Evolutionary conservation across 306 rosid species (phyloP).

Genomic region (Corylus americana): DNA sequence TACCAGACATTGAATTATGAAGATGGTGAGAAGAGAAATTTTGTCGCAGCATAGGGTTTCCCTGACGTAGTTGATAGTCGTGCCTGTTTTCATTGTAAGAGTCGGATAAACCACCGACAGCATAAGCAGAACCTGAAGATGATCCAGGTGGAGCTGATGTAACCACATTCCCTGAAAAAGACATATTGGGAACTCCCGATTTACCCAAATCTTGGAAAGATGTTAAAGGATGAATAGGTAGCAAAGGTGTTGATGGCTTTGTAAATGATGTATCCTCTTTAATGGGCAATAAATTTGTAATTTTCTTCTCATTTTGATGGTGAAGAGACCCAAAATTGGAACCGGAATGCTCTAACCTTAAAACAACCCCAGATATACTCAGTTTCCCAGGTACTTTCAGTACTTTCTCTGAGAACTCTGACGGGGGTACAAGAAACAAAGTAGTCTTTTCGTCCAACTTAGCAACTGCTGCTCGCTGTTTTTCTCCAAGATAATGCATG

Average conservation of each 20-base stretch:
- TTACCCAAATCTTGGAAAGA: slow-evolving; percentile 49
- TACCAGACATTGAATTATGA: slow-evolving; percentile 44
- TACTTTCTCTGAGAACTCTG: slow-evolving; percentile 87
- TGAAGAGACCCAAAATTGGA: slow-evolving; percentile 49
- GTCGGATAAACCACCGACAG: slow-evolving; percentile 37
- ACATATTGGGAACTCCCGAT: slow-evolving; percentile 45
- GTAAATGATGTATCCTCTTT: slow-evolving; percentile 43
- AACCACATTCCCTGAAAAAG: slow-evolving; percentile 44
- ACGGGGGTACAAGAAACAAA: slow-evolving; percentile 97
- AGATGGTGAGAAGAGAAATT: slow-evolving; percentile 56
- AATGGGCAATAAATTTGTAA: slow-evolving; percentile 37
- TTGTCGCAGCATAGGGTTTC: slow-evolving; percentile 37
- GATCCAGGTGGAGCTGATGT: slow-evolving; percentile 44
- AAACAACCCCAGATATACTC: slow-evolving; percentile 92
- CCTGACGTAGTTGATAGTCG: slow-evolving; percentile 54
- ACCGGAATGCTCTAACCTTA: slow-evolving; percentile 80
- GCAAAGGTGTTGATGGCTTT: slow-evolving; percentile 44
- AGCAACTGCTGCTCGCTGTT: slow-evolving; percentile 91
- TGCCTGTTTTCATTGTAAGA: slow-evolving; percentile 49
- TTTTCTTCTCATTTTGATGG: slow-evolving; percentile 50
- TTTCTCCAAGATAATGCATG: slow-evolving; percentile 92
- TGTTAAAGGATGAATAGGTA: slow-evolving; percentile 29
- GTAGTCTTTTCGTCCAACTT: slow-evolving; percentile 89
- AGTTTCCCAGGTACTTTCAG: slow-evolving; percentile 91
- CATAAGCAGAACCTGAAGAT: slow-evolving; percentile 44